Base-by-base conservation (phyloP, 805 yeast species). In the Cyberlindnera meyerae region DNA sequence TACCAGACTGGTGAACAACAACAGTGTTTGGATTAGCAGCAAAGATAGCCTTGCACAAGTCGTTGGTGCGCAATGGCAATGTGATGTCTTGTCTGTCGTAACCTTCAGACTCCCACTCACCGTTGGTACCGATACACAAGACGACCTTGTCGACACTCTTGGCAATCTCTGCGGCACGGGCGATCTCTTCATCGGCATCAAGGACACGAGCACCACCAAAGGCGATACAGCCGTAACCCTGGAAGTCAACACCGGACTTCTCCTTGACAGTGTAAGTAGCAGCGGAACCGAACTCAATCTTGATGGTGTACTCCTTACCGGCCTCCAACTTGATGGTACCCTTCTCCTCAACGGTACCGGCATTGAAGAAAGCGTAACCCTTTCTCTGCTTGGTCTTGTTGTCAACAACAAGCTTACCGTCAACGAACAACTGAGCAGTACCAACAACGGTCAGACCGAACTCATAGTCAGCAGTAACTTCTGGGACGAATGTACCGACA, bases 91-190 rank as follows among this genome's bases (percentile, higher is more conserved):
- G 52, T 49, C 83, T 62, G 54, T 77, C 84, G 44, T 62, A 68
- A 27, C 82, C 80, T 54, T 77, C 83, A 17, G 75, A 57, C 54
- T 78, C 83, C 73, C 76, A 76, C 33, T 75, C 81, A 29, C 61
- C 60, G 43, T 70, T 66, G 38, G 75, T 62, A 30, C 84, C 83
- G 42, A 73, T 57, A 39, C 65, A 58, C 30, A 77, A 44, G 21
- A 77, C 55, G 18, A 72, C 81, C 49, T 73, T 74, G 45, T 77
- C 83, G 11, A 59, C 75, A 2, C 49, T 25, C 43, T 64, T 62
- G 27, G 84, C 83, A 26, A 70, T 39, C 11, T 58, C 67, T 12
- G 63, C 73, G 8, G 83, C 81, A 17, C 55, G 50, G 2, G 37
- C 33, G 27, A 71, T 62, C 43, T 60, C 65, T 22, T 45, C 57